Base-by-base conservation (phyloP, 768 basidiomycete species). In the Krasilnikovozyma curviuscula region DNA sequence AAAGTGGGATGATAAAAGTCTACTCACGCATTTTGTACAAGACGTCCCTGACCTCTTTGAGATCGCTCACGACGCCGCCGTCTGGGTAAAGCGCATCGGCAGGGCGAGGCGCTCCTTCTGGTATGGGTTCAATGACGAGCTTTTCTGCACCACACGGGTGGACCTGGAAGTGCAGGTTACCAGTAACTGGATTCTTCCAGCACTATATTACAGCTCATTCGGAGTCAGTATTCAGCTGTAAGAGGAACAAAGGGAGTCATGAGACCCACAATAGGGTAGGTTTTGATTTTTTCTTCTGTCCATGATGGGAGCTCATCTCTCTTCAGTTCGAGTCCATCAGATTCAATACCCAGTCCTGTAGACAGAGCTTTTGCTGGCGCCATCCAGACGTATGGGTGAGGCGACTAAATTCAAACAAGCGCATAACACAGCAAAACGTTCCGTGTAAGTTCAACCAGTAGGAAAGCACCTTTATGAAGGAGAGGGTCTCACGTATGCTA, bases 381-480 rank as follows among this genome's bases (percentile, higher is more conserved):
- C 82, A 89, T 88, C 83, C 83, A 86, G 31, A 85, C 78, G 61
- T 84, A 86, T 1, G 84, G 82, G 50, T 85, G 83, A 10, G 84
- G 83, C 0, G 61, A 54, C 56, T 61, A 42, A n/a, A 12, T 10
- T 12, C 30, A 25, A 24, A 7, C n/a, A n/a, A n/a, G n/a, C n/a
- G n/a, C n/a, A n/a, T n/a, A n/a, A n/a, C n/a, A n/a, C n/a, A n/a
- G n/a, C n/a, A n/a, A n/a, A n/a, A n/a, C n/a, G n/a, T n/a, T n/a
- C n/a, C n/a, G n/a, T n/a, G n/a, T n/a, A n/a, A n/a, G n/a, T n/a
- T n/a, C n/a, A n/a, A n/a, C n/a, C n/a, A n/a, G n/a, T n/a, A n/a
- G n/a, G n/a, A n/a, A n/a, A n/a, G n/a, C n/a, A n/a, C n/a, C n/a
- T n/a, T n/a, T 7, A 21, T 28, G 44, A 2, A 25, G 40, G 37